These are phyloP conservation scores for Porcisia hertigi DNA, from an alignment of 208 protist species.

Conservation along the genomic window DNA sequence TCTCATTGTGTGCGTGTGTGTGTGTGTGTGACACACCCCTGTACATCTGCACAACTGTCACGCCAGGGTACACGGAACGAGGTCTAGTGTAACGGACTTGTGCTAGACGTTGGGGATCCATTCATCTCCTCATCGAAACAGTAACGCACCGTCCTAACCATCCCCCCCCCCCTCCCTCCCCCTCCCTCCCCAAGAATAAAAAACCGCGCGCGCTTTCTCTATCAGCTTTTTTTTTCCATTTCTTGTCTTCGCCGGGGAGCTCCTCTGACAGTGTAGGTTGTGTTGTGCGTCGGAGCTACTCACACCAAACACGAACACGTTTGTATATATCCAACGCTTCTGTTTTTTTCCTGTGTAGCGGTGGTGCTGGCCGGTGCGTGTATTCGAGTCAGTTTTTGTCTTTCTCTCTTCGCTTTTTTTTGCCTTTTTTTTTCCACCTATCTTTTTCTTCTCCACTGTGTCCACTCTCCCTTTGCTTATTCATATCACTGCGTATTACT, in stretches of 20 bases:
- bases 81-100: no score
- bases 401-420: conserved; percentile 8
- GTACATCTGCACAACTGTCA: no score
- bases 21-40: no score
- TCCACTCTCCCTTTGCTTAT: neutral
- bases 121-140: no score
- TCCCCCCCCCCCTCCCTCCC: no score
- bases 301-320: neutral
- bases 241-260: neutral
- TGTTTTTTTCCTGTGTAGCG: neutral
- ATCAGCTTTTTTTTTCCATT: neutral
- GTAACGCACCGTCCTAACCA: no score
- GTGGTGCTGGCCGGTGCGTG: neutral
- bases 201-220: neutral
- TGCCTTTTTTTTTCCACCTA: neutral
- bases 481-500: conserved; percentile 1
- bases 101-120: no score
- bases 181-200: no score
- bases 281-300: neutral
- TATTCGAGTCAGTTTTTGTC: conserved; percentile 5
- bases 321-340: neutral
- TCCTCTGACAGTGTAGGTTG: neutral
- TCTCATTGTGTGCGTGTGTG: no score
- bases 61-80: no score
- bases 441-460: neutral